A percentile compares a stretch with the other conserved stretches of the same genome.
Evolutionary conservation across 2,329 filamentous ascomycete species (phyloP).

Genomic region (Sclerotinia nivalis): DNA sequence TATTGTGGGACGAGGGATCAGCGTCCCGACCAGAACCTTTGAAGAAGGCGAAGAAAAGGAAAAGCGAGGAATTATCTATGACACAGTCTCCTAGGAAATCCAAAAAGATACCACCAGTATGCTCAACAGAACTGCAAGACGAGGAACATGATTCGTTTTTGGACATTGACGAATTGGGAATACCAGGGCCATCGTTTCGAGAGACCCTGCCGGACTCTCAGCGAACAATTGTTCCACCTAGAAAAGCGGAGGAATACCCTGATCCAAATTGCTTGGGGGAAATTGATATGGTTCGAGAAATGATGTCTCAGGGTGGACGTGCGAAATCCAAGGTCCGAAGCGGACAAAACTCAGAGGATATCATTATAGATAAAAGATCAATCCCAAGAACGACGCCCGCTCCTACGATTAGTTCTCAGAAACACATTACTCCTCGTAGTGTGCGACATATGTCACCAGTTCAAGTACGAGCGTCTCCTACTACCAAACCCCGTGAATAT

Average conservation of each 20-base stretch:
- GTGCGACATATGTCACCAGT: conserved; percentile 19
- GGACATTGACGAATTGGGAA: conserved; percentile 39
- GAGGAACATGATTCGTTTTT: conserved; percentile 35
- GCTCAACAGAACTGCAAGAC: conserved; percentile 16
- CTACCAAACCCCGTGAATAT: conserved; percentile 21
- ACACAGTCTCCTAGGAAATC: conserved; percentile 26
- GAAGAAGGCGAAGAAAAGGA: conserved; percentile 38
- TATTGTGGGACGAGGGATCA: conserved; percentile 36
- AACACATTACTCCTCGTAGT: conserved; percentile 2
- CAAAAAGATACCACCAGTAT: conserved; percentile 18
- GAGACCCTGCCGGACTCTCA: conserved; percentile 13
- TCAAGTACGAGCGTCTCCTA: conserved; percentile 37
- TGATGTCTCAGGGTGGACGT: conserved; percentile 1
- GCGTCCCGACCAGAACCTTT: conserved; percentile 38
- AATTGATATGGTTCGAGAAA: conserved; percentile 7
- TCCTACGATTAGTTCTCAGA: neutral
- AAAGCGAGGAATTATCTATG: conserved; percentile 39
- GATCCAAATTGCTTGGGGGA: neutral
- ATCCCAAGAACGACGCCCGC: conserved; percentile 7
- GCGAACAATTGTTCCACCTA: conserved; percentile 14
- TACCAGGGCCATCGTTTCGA: conserved; percentile 8
- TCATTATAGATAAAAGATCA: conserved; percentile 13
- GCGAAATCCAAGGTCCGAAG: neutral
- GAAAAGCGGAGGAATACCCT: neutral
- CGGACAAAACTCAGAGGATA: conserved; percentile 12